Evolutionary conservation across 2,329 filamentous ascomycete species (phyloP), one percentile per base, ranked within the genome.

Genomic region (Emericellopsis atlantica): DNA sequence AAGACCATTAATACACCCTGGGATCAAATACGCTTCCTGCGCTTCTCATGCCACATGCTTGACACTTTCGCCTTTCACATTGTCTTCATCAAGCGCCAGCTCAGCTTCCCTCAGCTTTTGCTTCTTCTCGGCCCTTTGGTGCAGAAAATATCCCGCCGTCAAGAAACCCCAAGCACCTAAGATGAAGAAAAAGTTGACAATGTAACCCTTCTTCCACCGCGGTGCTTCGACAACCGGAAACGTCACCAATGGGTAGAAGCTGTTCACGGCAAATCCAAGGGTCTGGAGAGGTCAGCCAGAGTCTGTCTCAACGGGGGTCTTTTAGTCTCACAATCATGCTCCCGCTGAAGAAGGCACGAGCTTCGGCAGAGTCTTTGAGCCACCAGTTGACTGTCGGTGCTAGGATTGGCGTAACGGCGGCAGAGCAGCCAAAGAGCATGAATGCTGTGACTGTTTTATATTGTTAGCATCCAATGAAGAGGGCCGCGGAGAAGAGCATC

Each of bases 121-220:
- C 2, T 49, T 47, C 23, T 59, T 55, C 3, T 54, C 44, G 24
- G 47, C 48, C 48, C 57, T 56, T 33, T 14, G 16, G 9, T 40
- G 26, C 0, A 60, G 49, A 18, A 54, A 48, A 32, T 59, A 52
- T 1, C 56, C 57, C 11, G 52, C 35, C 23, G 57, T 43, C 36
- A 60, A 59, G 1, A 62, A 40, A 2, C 47, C 44, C 36, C 54
- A 49, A 32, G 56, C 59, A 31, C 48, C 49, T 6, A 50, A 46
- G 2, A 55, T 49, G 6, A 54, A 44, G 31, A 45, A 37, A 31
- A 51, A 41, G 6, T 48, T 54, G 14, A 46, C 47, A 9, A 46
- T 50, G 37, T 48, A 53, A 1, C 52, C 52, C 16, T 43, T 50
- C 4, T 40, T 49, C 52, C 51, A 54, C 1, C 39, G 33, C 15